Base-by-base conservation (phyloP, 1,284 basidiomycete species). In the Irpex rosettiformis region DNA sequence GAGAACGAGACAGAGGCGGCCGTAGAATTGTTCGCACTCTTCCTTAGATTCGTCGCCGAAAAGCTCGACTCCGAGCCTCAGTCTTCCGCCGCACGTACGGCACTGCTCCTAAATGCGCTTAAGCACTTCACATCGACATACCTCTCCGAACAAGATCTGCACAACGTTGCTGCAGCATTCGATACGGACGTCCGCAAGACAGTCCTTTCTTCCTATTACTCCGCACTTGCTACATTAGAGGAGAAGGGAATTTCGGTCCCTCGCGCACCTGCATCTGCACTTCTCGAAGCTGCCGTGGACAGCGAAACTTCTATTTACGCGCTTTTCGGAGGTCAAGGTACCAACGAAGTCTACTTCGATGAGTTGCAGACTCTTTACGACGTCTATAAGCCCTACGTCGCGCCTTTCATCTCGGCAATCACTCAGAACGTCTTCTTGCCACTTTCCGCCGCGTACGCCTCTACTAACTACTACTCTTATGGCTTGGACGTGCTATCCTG, bases 261-360 rank as follows among this genome's bases (percentile, higher is more conserved):
- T 58, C 73, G 79, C 52, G 79, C 84, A 24, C 85, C 91, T 37
- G 67, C 84, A 45, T 88, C 91, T 30, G 89, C 91, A 6, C 84
- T 98, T 40, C 77, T 98, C 62, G 75, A 80, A 18, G 89, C 91
- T 27, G 88, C 88, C 51, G 75, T 79, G 58, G 76, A 82, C 24
- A 86, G 86, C 55, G 81, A 90, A 56, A 89, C 94, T 30, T 89
- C 91, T 61, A 78, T 97, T 64, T 98, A 92, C 77, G 96, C 93
- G 58, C 80, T 99, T 58, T 99, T 99, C 69, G 96, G 96, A 62
- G 97, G 97, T n/a, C 96, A 99, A 75, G 96, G 96, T 65, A 94
- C 91, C 65, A 98, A 98, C 74, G 96, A 99, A 76, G 91, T 96
- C 63, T 98, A 98, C 79, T 95, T 98, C 73, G 91, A 96, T 72